Percentiles rank a stretch among this genome's conserved stretches.
Evolutionary conservation across 2,329 filamentous ascomycete species (phyloP).

Genomic region (Lachnellula occidentalis): DNA sequence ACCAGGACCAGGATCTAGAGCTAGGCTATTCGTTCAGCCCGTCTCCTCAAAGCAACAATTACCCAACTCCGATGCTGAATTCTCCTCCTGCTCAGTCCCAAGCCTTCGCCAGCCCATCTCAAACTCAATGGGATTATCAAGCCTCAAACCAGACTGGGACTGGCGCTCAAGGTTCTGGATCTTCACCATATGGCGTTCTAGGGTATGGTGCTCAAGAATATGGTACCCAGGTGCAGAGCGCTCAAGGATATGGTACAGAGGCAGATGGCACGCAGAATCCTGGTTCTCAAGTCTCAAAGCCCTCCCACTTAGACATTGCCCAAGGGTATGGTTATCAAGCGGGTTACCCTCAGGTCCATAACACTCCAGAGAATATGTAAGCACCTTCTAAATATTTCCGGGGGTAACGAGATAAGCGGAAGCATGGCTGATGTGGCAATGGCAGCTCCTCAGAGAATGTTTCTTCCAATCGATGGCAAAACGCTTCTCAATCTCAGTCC

Average conservation of each 20-base stretch:
- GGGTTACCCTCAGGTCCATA: no score
- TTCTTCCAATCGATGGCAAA: neutral
- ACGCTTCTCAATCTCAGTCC: no score
- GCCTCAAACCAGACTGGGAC: neutral
- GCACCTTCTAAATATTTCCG: no score
- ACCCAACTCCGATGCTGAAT: neutral
- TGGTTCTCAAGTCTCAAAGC: neutral
- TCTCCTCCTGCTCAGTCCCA: neutral
- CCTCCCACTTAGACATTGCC: no score
- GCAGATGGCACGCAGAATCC: neutral
- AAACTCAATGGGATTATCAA: neutral
- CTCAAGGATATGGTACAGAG: neutral
- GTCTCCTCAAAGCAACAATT: neutral
- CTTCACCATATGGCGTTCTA: neutral
- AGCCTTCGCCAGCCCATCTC: neutral
- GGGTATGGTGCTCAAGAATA: neutral
- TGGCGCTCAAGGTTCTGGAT: neutral
- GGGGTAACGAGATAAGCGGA: no score
- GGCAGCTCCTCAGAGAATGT: no score
- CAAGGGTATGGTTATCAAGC: no score
- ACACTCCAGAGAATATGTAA: no score
- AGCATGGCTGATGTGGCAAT: no score
- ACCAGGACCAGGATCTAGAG: neutral
- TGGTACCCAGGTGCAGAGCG: neutral
- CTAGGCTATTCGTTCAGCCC: neutral